Evolutionary conservation across 192 early-diverging fungal species (phyloP).

Genomic region (Phycomyces blakesleeanus): DNA sequence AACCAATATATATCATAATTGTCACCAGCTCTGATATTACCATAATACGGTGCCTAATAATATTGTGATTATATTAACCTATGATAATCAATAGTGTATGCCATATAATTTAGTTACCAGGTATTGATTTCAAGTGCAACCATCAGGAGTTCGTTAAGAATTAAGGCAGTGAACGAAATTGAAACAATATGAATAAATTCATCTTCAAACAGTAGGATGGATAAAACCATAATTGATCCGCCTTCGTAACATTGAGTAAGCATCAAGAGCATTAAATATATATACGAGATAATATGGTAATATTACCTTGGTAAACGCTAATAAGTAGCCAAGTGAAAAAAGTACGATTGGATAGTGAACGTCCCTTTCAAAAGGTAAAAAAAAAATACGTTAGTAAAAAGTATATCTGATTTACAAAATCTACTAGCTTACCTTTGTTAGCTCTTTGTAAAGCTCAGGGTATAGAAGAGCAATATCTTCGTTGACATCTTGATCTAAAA

Average conservation of each 20-base stretch:
- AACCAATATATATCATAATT: constrained; percentile 77
- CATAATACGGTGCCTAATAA: constrained; percentile 77
- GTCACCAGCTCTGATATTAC: constrained; percentile 81
- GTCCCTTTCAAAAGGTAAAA: constrained; percentile 47
- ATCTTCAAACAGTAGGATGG: constrained; percentile 92
- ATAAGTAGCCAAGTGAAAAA: constrained; percentile 95
- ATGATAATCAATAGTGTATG: not conserved
- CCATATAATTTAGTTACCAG: constrained; percentile 64
- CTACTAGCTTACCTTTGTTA: constrained; percentile 63
- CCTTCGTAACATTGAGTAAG: constrained; percentile 67
- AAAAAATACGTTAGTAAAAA: too few relatives aligned
- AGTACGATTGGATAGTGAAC: constrained; percentile 86
- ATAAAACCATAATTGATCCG: constrained; percentile 92
- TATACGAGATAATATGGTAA: constrained; percentile 39
- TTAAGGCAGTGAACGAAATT: constrained; percentile 91
- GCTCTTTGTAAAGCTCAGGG: constrained; percentile 93
- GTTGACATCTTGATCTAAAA: constrained; percentile 85
- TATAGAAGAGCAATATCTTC: constrained; percentile 89
- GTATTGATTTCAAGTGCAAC: constrained; percentile 92
- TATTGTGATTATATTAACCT: not conserved
- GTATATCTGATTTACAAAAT: not conserved
- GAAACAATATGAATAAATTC: constrained; percentile 95
- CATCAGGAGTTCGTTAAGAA: constrained; percentile 96
- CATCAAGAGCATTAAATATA: not conserved
- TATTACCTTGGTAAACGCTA: constrained; percentile 94